Conservation (phyloP, 2,329 filamentous ascomycete species). For the Raffaelea deltoideospora region DNA sequence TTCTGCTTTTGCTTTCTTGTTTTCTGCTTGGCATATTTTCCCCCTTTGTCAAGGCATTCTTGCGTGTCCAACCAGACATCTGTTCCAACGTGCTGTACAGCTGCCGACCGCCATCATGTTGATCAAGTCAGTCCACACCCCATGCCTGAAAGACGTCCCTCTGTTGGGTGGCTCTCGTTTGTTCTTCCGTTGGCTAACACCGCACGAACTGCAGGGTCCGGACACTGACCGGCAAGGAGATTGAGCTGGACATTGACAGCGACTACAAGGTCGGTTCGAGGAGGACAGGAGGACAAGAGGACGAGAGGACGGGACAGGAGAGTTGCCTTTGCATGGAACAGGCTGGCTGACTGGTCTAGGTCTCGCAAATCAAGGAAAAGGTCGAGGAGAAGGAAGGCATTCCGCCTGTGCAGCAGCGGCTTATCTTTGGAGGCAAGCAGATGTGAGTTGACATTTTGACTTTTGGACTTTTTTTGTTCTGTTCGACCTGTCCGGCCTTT, state of each 20-base stretch:
- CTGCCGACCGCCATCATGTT: slow-evolving; percentile 25
- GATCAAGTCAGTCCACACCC: slow-evolving; percentile 27
- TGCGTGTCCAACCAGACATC: no score
- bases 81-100: no score
- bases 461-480: no score
- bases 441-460: slow-evolving; percentile 45
- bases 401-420: slow-evolving; percentile 84
- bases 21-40: no score
- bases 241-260: slow-evolving; percentile 91
- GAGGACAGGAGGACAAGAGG: background rate
- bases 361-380: slow-evolving; percentile 93
- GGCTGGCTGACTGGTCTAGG: slow-evolving; percentile 34
- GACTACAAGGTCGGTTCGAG: slow-evolving; percentile 61
- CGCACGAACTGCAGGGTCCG: slow-evolving; percentile 75
- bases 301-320: background rate
- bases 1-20: no score
- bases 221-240: slow-evolving; percentile 96
- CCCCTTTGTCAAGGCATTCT: no score
- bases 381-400: slow-evolving; percentile 99
- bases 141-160: background rate
- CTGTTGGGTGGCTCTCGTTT: no score
- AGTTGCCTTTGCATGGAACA: no score
- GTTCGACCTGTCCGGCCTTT: background rate
- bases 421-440: slow-evolving; percentile 96
- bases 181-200: no score